Percentiles rank a stretch among this genome's conserved stretches.
These are phyloP conservation scores for Acanthamoeba healyi DNA, from an alignment of 208 protist species.

Conservation along the genomic window DNA sequence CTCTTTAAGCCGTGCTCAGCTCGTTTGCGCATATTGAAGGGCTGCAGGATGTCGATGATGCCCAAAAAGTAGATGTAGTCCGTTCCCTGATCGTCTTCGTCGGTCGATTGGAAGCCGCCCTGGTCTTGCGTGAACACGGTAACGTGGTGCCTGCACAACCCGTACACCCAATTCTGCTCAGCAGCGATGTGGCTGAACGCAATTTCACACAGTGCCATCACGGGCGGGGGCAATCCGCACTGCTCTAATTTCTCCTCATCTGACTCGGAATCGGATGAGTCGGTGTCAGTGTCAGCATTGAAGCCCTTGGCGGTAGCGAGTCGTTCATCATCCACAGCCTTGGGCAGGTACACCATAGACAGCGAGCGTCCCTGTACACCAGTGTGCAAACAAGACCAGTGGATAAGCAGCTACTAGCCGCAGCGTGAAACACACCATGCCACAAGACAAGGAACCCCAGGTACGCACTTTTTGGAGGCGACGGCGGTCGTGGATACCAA, in stretches of 20 bases:
- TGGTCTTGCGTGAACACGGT: conserved; percentile 63
- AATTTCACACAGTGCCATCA: neutral
- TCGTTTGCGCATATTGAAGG: conserved; percentile 49
- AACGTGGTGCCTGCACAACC: conserved; percentile 43
- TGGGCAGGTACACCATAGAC: conserved; percentile 61
- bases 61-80: conserved; percentile 71
- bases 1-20: conserved; percentile 62
- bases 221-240: neutral
- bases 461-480: neutral
- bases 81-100: conserved; percentile 3
- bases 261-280: neutral
- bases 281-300: conserved; percentile 21
- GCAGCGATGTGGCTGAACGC: neutral
- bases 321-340: conserved; percentile 14
- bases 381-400: too few relatives aligned
- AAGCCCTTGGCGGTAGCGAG: conserved; percentile 33
- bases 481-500: conserved; percentile 59
- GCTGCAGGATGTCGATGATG: conserved; percentile 73
- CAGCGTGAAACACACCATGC: neutral
- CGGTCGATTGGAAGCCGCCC: conserved; percentile 55
- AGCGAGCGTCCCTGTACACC: neutral
- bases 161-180: too few relatives aligned
- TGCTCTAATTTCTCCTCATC: conserved; percentile 40
- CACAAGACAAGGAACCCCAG: neutral
- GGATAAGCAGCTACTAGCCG: too few relatives aligned